Evolutionary conservation across 345 rosid genomes (phyloP), one percentile per base, ranked within the genome.

Genomic region (Lumnitzera racemosa): DNA sequence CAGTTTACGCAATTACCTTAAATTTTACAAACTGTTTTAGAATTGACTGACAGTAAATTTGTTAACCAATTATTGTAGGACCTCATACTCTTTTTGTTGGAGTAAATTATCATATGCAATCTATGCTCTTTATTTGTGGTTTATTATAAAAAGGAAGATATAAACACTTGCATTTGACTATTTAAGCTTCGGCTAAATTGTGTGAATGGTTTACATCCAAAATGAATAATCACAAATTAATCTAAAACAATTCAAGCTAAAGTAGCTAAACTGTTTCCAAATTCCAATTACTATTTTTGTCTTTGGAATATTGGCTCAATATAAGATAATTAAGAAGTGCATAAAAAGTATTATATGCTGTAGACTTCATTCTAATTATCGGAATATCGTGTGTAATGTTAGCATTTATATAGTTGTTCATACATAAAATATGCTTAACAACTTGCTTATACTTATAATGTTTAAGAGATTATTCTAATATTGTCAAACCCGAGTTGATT

Each of bases 101-200:
- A 49, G 68, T 65, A 61, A 81, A 84, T 71, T 85, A 81, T 53
- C 87, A 80, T 61, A 85, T 85, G 51, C 83, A 79, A 15, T 46
- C 75, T 47, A 67, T 80, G 58, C 49, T 81, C 47, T 55, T 80
- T 41, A 80, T 87, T 29, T 81, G 85, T 64, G 80, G 80, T 64
- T 67, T 84, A 54, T 59, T 84, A 24, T 74, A 81, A 15, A 63
- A 20, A 71, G 29, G 80, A 74, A 59, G 77, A 77, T 12, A n/a
- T 63, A 15, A 85, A 80, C 59, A 58, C 83, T 12, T 81, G 76
- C 52, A 53, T 67, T 12, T 84, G 87, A 85, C 66, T 84, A 61
- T 84, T 81, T 69, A 74, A 78, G 74, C 80, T 76, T 2, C 80
- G 85, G 90, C 78, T 81, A 15, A 73, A 84, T 12, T 76, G 81